Conservation (phyloP, 1,139 yeast genomes). For the Yamadazyma trypodendri region DNA sequence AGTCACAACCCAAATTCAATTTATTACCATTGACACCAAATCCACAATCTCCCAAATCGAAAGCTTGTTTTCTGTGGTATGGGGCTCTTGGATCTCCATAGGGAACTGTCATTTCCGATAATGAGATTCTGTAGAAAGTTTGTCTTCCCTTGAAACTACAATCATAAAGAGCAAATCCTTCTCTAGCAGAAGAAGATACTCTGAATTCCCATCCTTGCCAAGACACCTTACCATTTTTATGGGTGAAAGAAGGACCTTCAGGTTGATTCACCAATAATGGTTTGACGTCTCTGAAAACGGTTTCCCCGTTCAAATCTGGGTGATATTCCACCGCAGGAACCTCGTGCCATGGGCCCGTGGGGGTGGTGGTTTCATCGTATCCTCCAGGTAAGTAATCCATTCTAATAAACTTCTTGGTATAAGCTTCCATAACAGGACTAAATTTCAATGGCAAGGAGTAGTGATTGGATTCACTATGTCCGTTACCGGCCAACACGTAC, state of each 20-base stretch:
- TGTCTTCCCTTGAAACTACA: conserved; percentile 80
- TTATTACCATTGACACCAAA: conserved; percentile 80
- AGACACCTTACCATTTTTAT: conserved; percentile 60
- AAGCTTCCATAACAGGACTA: conserved; percentile 75
- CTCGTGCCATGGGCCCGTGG: conserved; percentile 60
- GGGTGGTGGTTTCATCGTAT: conserved; percentile 59
- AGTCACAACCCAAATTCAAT: conserved; percentile 80
- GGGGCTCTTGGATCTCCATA: conserved; percentile 92
- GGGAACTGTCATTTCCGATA: conserved; percentile 91
- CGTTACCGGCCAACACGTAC: conserved; percentile 69
- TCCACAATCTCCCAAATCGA: conserved; percentile 89
- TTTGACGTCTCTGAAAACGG: conserved; percentile 57
- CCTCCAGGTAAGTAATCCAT: conserved; percentile 80
- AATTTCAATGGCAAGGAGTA: conserved; percentile 82
- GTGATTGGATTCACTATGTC: conserved; percentile 78
- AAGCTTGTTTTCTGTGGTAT: conserved; percentile 88
- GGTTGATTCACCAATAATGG: conserved; percentile 79
- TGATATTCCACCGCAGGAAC: conserved; percentile 69
- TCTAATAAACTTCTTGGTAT: conserved; percentile 63
- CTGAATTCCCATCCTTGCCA: conserved; percentile 95
- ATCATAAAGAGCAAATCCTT: conserved; percentile 80
- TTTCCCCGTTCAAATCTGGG: conserved; percentile 67
- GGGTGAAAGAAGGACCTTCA: conserved; percentile 79
- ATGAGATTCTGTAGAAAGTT: conserved; percentile 71
- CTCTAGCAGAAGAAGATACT: conserved; percentile 74